phyloP scores from a whole-genome alignment of 306 rosid species.

The Cercis canadensis region DNA sequence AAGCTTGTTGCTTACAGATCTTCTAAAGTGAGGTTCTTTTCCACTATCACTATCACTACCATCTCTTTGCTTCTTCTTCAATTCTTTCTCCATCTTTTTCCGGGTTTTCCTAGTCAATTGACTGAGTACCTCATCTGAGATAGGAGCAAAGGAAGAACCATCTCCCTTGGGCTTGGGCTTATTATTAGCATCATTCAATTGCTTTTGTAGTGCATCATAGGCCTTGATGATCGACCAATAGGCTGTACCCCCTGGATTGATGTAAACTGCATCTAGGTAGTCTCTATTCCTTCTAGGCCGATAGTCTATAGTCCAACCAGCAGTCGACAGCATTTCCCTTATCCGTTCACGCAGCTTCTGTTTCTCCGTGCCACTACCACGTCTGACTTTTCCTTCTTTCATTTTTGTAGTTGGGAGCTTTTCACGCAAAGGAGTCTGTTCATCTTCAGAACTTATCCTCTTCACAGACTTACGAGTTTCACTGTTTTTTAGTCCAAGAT shows the following conservation, averaged over 20 bases:
- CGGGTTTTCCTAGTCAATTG: slow-evolving; percentile 93
- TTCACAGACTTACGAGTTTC: slow-evolving; percentile 54
- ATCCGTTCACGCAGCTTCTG: slow-evolving; percentile 90
- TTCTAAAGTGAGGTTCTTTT: slow-evolving; percentile 51
- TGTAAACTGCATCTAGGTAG: slow-evolving; percentile 95
- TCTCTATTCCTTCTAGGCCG: slow-evolving; percentile 96
- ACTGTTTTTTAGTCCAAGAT: slow-evolving; percentile 54
- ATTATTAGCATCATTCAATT: slow-evolving; percentile 60
- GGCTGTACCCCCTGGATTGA: slow-evolving; percentile 87
- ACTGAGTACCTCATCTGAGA: slow-evolving; percentile 80
- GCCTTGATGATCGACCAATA: slow-evolving; percentile 99
- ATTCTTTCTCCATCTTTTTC: slow-evolving; percentile 90
- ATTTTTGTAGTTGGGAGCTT: slow-evolving; percentile 47
- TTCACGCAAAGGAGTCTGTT: slow-evolving; percentile 64
- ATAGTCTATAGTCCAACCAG: slow-evolving; percentile 94
- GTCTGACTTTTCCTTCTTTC: slow-evolving; percentile 78
- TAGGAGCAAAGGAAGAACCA: slow-evolving; percentile 66
- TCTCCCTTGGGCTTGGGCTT: slow-evolving; percentile 61
- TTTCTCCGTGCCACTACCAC: slow-evolving; percentile 95
- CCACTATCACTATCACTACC: slow-evolving; percentile 60
- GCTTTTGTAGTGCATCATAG: slow-evolving; percentile 94
- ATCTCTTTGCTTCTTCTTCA: slow-evolving; percentile 67
- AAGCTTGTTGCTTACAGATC: slow-evolving; percentile 54
- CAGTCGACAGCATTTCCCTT: slow-evolving; percentile 81
- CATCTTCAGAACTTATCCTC: slow-evolving; percentile 55